Evolutionary conservation across 2,329 filamentous ascomycete species (phyloP).

Genomic region (Scedosporium apiospermum): DNA sequence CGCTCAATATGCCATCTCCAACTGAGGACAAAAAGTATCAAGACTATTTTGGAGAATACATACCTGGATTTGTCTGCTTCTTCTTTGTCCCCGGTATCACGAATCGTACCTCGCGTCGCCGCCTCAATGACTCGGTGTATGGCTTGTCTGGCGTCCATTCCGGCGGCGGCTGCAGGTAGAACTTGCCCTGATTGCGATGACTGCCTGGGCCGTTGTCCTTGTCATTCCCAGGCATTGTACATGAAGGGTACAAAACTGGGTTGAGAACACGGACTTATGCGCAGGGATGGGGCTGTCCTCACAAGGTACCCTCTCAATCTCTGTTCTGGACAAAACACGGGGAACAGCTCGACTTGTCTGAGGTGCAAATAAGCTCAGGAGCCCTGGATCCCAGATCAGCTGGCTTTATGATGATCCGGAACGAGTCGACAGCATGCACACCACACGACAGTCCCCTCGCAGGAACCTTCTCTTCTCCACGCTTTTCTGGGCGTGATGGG

Average conservation of each 20-base stretch:
- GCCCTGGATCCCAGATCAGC: no score
- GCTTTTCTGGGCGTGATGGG: no score
- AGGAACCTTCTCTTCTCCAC: no score
- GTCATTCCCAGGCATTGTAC: background rate
- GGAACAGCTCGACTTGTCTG: no score
- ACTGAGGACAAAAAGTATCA: background rate
- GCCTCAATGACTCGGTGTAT: background rate
- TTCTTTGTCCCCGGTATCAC: slow-evolving; percentile 6
- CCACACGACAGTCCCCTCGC: no score
- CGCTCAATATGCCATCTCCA: background rate
- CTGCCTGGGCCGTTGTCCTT: background rate
- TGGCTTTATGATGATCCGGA: no score
- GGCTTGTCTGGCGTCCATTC: background rate
- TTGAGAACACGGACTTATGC: background rate
- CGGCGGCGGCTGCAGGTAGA: background rate
- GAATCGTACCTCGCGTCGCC: slow-evolving; percentile 6
- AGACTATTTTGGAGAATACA: background rate
- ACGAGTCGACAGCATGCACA: no score
- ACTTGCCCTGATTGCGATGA: background rate
- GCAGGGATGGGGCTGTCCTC: background rate
- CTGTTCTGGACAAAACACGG: no score
- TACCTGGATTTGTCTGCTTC: background rate
- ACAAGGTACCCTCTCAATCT: background rate
- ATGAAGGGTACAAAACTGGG: background rate
- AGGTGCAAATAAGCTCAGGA: no score